phyloP scores from a whole-genome alignment of 192 early-diverging fungal genomes.

The Coemansia furcata region DNA sequence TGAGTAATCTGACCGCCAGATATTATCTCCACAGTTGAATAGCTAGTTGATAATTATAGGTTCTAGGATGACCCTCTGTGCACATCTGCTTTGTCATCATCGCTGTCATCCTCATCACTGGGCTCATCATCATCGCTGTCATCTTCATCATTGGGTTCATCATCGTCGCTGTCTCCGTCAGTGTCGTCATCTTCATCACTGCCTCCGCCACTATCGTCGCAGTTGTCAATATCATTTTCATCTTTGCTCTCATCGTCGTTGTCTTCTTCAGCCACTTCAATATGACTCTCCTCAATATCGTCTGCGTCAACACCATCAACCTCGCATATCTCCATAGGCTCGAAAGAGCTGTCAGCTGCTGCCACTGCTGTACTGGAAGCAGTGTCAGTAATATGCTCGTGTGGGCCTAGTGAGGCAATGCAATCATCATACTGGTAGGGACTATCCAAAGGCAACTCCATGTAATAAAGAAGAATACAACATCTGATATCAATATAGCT shows the following conservation, averaged over 20 bases:
- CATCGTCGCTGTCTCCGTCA: neutral
- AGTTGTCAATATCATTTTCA: neutral
- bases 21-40: too few species aligned
- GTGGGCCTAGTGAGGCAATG: neutral
- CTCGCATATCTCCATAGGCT: neutral
- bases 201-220: neutral
- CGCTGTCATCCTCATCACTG: too few species aligned
- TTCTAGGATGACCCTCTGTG: too few species aligned
- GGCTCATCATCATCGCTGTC: neutral
- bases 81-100: too few species aligned
- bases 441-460: neutral
- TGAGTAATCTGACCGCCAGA: too few species aligned
- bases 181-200: neutral
- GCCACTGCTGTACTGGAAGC: neutral
- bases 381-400: neutral
- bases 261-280: slow-evolving; percentile 5
- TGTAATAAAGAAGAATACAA: neutral
- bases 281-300: neutral
- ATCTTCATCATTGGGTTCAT: neutral
- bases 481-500: neutral
- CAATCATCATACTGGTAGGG: neutral
- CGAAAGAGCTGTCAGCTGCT: neutral
- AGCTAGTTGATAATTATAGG: too few species aligned
- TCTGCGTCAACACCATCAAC: neutral
- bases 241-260: neutral